Evolutionary conservation across 2,329 filamentous ascomycete species (phyloP).

Genomic region (Beauveria sp.): DNA sequence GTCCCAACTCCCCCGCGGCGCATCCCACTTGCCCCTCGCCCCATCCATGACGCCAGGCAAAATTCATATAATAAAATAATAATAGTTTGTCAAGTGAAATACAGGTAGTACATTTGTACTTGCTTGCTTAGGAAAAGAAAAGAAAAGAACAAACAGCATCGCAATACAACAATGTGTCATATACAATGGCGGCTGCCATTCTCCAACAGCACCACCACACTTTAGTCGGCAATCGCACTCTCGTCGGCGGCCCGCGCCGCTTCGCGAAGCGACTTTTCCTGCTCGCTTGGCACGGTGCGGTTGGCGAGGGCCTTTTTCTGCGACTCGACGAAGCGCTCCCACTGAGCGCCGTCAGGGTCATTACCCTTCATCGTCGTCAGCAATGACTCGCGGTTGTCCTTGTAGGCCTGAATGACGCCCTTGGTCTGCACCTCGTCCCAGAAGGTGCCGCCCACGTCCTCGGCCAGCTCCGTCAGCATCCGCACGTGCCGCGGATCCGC

Average conservation of each 20-base stretch:
- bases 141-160: background rate
- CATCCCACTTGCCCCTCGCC: too few relatives aligned
- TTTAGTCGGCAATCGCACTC: constrained; percentile 33
- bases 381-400: constrained; percentile 47
- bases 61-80: background rate
- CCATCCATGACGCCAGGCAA: constrained; percentile 5
- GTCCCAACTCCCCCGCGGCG: background rate
- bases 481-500: constrained; percentile 42
- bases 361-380: constrained; percentile 44
- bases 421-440: constrained; percentile 47
- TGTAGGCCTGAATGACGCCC: constrained; percentile 55
- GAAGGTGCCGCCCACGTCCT: constrained; percentile 53
- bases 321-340: constrained; percentile 54
- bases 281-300: constrained; percentile 27
- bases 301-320: constrained; percentile 53
- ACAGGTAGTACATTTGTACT: background rate
- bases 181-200: background rate
- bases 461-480: constrained; percentile 54
- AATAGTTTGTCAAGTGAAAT: background rate
- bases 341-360: constrained; percentile 51
- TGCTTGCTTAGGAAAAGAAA: background rate
- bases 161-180: background rate
- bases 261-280: constrained; percentile 17
- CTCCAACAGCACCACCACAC: constrained; percentile 3
- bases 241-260: constrained; percentile 24